Conservation (phyloP, 2,329 filamentous ascomycete species). For the Akanthomyces lecanii region DNA sequence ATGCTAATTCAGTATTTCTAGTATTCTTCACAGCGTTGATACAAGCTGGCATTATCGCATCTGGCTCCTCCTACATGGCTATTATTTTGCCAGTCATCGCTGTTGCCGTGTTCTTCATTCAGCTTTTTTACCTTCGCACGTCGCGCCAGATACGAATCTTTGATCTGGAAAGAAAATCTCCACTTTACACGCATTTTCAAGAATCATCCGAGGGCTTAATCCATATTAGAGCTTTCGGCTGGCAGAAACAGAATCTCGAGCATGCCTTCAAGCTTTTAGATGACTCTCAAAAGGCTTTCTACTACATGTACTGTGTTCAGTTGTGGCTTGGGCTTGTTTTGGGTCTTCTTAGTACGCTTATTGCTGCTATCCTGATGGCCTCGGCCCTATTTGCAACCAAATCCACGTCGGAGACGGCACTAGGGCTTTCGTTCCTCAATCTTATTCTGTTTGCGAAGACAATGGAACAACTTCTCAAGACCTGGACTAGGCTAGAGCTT, state of each 20-base stretch:
- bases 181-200: constrained; percentile 32
- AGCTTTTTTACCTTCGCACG: constrained; percentile 31
- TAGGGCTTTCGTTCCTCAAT: background rate
- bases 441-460: background rate
- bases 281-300: too few species aligned
- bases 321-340: too few species aligned
- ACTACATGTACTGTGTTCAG: too few species aligned
- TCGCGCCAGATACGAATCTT: constrained; percentile 30
- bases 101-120: constrained; percentile 25
- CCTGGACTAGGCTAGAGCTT: background rate
- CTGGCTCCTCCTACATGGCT: constrained; percentile 27
- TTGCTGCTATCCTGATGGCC: too few species aligned
- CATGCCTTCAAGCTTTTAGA: too few species aligned
- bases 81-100: constrained; percentile 25
- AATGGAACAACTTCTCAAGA: background rate
- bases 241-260: constrained; percentile 35
- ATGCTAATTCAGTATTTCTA: background rate
- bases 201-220: constrained; percentile 41
- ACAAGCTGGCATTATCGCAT: constrained; percentile 19
- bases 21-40: background rate
- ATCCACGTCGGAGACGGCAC: background rate
- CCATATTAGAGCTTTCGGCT: constrained; percentile 46
- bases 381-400: background rate
- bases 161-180: constrained; percentile 32
- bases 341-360: too few species aligned